phyloP scores from a whole-genome alignment of 768 basidiomycete species.

The Kwoniella pini region DNA sequence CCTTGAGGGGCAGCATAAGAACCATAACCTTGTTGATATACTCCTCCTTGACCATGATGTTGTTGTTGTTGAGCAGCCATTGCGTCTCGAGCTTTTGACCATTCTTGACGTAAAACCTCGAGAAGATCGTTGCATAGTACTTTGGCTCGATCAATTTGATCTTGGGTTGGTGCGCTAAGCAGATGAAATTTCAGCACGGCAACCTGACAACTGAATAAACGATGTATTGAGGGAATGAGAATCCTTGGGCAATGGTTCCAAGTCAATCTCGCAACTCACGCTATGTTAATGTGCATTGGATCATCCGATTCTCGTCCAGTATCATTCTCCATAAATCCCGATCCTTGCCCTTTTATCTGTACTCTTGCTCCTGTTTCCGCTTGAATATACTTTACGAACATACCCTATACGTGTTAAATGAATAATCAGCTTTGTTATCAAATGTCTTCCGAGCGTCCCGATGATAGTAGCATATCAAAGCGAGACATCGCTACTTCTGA shows the following conservation, averaged over 20 bases:
- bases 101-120: constrained; percentile 82
- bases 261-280: too few relatives aligned
- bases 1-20: constrained; percentile 1
- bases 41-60: constrained; percentile 37
- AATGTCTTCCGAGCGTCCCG: too few relatives aligned
- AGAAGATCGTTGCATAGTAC: constrained; percentile 84
- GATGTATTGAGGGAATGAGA: too few relatives aligned
- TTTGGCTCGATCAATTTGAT: constrained; percentile 82
- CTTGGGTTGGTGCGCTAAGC: constrained; percentile 82
- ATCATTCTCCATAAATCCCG: constrained; percentile 90
- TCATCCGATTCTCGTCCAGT: constrained; percentile 85
- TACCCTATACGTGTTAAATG: too few relatives aligned
- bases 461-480: too few relatives aligned
- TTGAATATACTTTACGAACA: constrained; percentile 98
- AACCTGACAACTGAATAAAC: too few relatives aligned
- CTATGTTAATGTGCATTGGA: constrained; percentile 88
- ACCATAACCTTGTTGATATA: constrained; percentile 28
- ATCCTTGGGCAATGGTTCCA: too few relatives aligned
- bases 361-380: constrained; percentile 93
- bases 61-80: constrained; percentile 6
- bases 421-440: too few relatives aligned
- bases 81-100: constrained; percentile 69
- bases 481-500: too few relatives aligned
- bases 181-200: too few relatives aligned
- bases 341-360: constrained; percentile 93